Evolutionary conservation across 306 rosid genomes (phyloP), one percentile per base, ranked within the genome.

Genomic region (Malus orientalis): DNA sequence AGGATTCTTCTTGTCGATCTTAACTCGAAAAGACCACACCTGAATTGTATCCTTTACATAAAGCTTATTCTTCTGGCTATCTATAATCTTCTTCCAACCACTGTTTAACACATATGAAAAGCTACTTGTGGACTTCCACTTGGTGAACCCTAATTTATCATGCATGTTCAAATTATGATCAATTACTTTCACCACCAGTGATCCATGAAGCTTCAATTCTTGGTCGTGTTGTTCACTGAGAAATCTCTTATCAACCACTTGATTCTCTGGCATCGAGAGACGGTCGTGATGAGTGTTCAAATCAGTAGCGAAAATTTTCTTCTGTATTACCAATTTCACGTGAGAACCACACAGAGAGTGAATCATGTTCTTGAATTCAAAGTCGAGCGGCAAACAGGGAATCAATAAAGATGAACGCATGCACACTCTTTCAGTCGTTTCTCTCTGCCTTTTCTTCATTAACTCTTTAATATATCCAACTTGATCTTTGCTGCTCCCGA

Each of bases 21-120:
- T 60, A 38, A 72, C 76, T 22, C 53, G 66, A 57, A 72, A 72
- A 3, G 66, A 55, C 76, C 76, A 72, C 25, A 72, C 53, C 67
- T 72, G 76, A 15, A 72, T 22, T 7, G 4, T 20, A 33, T 38
- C 25, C 13, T 45, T 11, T 6, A 0, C 1, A 8, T 0, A 8
- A 33, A 55, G 25, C 23, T 22, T 8, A 57, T 72, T 22, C 14
- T n/a, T 8, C 14, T 1, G 0, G 1, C 58, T 4, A 2, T 2
- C 25, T 30, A 1, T 8, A 72, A 72, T 27, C 13, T 22, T 2
- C 15, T 8, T 55, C 76, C 76, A 72, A 57, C 76, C 36, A 8
- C 54, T 72, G 8, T 22, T 72, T 13, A 72, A 36, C 51, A 36
- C 16, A 72, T 36, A 72, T 8, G 3, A 3, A 71, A 18, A 72